A percentile compares a stretch with the other conserved stretches of the same genome.
Conservation (phyloP, 2,329 filamentous ascomycete genomes). For the Rachicladosporium sp. region DNA sequence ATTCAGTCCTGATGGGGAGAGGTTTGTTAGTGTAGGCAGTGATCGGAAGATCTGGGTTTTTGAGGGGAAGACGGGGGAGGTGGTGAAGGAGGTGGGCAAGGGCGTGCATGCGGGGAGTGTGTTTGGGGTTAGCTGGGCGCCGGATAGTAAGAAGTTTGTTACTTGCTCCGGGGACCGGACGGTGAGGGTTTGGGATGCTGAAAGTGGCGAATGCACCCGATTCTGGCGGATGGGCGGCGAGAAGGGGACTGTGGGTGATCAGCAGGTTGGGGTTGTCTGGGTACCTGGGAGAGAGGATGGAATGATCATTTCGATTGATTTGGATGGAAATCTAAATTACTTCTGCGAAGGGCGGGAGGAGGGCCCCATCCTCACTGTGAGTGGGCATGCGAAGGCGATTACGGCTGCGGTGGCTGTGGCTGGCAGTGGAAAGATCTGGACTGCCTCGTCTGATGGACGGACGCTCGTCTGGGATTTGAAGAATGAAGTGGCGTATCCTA, state of each 20-base stretch:
- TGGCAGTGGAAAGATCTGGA: constrained; percentile 57
- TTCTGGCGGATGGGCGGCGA: constrained; percentile 77
- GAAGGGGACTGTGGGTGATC: constrained; percentile 61
- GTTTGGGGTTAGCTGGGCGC: constrained; percentile 80
- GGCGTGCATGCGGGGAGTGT: constrained; percentile 87
- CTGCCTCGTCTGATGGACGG: constrained; percentile 84
- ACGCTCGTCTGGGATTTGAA: constrained; percentile 73
- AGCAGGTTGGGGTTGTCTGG: constrained; percentile 92
- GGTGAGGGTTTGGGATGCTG: constrained; percentile 85
- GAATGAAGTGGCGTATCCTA: constrained; percentile 53
- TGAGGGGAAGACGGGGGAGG: constrained; percentile 88
- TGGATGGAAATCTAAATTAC: constrained; percentile 85
- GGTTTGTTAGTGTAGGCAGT: constrained; percentile 79
- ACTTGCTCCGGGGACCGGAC: constrained; percentile 92
- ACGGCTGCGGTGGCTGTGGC: constrained; percentile 56
- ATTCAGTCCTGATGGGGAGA: constrained; percentile 78
- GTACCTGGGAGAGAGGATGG: constrained; percentile 71
- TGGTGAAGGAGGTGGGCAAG: constrained; percentile 63
- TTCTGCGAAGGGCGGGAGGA: constrained; percentile 59
- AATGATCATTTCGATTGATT: constrained; percentile 77
- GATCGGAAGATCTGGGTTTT: constrained; percentile 89
- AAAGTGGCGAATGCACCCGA: constrained; percentile 62
- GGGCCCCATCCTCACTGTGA: constrained; percentile 58
- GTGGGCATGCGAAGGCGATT: constrained; percentile 85
- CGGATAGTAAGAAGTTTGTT: constrained; percentile 73